phyloP scores from a whole-genome alignment of 768 basidiomycete genomes.

The Mycena rebaudengoi region DNA sequence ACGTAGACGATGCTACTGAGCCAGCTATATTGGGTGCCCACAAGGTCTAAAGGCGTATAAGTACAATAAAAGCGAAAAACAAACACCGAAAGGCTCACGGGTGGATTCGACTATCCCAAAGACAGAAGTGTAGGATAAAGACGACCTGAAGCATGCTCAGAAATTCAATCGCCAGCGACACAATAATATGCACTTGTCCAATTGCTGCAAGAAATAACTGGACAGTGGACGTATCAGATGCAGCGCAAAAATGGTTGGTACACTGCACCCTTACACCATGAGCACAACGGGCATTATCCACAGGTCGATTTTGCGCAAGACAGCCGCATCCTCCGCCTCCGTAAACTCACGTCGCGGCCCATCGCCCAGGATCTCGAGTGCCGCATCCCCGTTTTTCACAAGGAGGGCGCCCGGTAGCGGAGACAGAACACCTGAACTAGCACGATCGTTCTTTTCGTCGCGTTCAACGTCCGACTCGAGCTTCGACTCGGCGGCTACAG shows the following conservation, averaged over 20 bases:
- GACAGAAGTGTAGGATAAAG: slow-evolving; percentile 57
- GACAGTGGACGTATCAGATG: too few relatives aligned
- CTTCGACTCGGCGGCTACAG: too few relatives aligned
- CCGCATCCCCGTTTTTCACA: slow-evolving; percentile 39
- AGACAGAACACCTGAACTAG: slow-evolving; percentile 17
- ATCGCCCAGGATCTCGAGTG: slow-evolving; percentile 39
- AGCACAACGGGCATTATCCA: slow-evolving; percentile 50
- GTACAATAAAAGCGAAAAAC: not conserved
- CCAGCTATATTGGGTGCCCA: slow-evolving; percentile 55
- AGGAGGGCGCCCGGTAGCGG: not conserved
- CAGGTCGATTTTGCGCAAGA: slow-evolving; percentile 49
- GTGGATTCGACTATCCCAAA: slow-evolving; percentile 50
- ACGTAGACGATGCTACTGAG: slow-evolving; percentile 54
- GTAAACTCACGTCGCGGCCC: slow-evolving; percentile 37
- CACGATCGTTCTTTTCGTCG: slow-evolving; percentile 17
- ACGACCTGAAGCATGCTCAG: slow-evolving; percentile 39
- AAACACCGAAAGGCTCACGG: slow-evolving; percentile 26
- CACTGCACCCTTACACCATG: too few relatives aligned
- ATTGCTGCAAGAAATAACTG: slow-evolving; percentile 54
- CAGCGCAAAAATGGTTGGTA: too few relatives aligned
- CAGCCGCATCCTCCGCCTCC: slow-evolving; percentile 39
- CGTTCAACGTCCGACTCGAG: not conserved
- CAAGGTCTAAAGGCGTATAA: slow-evolving; percentile 33
- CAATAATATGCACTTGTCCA: slow-evolving; percentile 47
- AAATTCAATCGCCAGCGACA: not conserved